Evolutionary conservation across 352 stramenopile species (phyloP).

Genomic region (Globisporangium perplexum): DNA sequence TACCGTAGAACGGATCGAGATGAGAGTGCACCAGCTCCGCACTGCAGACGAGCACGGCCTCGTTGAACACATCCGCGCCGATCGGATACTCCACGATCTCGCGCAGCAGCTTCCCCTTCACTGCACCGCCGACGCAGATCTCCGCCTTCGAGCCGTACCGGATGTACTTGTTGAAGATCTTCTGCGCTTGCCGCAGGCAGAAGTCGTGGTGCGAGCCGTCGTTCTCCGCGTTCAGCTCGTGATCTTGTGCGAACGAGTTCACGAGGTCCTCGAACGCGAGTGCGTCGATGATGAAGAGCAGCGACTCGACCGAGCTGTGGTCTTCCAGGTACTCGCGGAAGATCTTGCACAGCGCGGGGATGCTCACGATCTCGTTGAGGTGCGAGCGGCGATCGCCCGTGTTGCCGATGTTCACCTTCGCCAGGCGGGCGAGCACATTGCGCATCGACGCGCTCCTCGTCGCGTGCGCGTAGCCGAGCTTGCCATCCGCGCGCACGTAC

Average conservation of each 20-base stretch:
- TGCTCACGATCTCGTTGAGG: slow-evolving; percentile 48
- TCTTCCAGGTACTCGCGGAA: slow-evolving; percentile 54
- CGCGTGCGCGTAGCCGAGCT: slow-evolving; percentile 30
- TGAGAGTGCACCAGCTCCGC: slow-evolving; percentile 59
- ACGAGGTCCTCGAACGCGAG: slow-evolving; percentile 62
- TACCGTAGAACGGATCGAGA: slow-evolving; percentile 51
- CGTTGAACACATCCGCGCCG: slow-evolving; percentile 44
- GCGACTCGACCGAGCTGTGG: slow-evolving; percentile 49
- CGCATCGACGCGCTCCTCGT: slow-evolving; percentile 36
- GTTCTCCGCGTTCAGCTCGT: slow-evolving; percentile 10
- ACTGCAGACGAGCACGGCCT: slow-evolving; percentile 49
- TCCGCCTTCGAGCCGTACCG: slow-evolving; percentile 66
- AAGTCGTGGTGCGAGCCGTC: slow-evolving; percentile 44
- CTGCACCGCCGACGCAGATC: slow-evolving; percentile 35
- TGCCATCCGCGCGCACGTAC: slow-evolving; percentile 33
- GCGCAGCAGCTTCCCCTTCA: slow-evolving; percentile 43
- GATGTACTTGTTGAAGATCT: slow-evolving; percentile 79
- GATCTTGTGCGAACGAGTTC: slow-evolving; percentile 30
- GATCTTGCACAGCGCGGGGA: slow-evolving; percentile 37
- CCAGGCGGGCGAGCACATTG: slow-evolving; percentile 49
- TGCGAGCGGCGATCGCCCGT: slow-evolving; percentile 37
- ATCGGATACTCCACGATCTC: slow-evolving; percentile 42
- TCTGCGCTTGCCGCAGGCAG: slow-evolving; percentile 52
- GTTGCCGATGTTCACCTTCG: slow-evolving; percentile 27
- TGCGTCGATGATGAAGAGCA: slow-evolving; percentile 65